phyloP scores from a whole-genome alignment of 2,329 filamentous ascomycete species.

The Phialophora tarda region DNA sequence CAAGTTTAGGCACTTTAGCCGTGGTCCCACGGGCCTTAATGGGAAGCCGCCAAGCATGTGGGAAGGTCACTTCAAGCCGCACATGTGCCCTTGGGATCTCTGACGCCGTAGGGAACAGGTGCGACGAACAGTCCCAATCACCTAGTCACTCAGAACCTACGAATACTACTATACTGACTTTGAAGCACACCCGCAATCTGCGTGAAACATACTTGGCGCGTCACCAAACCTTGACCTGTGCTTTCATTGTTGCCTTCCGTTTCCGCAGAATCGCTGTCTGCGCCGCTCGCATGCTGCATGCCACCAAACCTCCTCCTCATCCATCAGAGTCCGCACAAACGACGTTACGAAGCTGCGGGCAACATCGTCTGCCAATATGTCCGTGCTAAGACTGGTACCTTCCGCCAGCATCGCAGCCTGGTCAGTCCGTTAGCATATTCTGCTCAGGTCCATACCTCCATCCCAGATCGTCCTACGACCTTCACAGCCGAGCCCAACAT shows the following conservation, averaged over 20 bases:
- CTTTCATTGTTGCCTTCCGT: neutral
- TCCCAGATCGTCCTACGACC: neutral
- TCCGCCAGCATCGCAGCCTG: slow-evolving; percentile 4
- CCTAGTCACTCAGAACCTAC: too few relatives aligned
- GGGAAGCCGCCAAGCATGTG: neutral
- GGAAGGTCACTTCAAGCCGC: neutral
- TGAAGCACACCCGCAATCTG: neutral
- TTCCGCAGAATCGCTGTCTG: neutral
- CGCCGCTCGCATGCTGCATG: slow-evolving; percentile 31
- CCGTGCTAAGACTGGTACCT: neutral
- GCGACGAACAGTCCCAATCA: neutral
- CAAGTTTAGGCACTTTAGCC: neutral
- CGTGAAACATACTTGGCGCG: neutral
- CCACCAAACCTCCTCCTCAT: slow-evolving; percentile 19
- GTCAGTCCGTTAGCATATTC: neutral
- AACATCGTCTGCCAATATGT: neutral
- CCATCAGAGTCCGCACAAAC: slow-evolving; percentile 7
- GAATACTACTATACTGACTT: neutral
- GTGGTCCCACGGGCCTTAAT: neutral
- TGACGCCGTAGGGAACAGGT: neutral
- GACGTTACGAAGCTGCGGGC: slow-evolving; percentile 19
- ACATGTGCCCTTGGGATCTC: neutral
- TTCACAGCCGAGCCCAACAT: slow-evolving; percentile 34
- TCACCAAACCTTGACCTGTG: neutral
- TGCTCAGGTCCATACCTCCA: neutral